Percentiles rank a stretch among this genome's conserved stretches.
Evolutionary conservation across 208 protist genomes (phyloP).

Genomic region (Leishmania lainsoni): DNA sequence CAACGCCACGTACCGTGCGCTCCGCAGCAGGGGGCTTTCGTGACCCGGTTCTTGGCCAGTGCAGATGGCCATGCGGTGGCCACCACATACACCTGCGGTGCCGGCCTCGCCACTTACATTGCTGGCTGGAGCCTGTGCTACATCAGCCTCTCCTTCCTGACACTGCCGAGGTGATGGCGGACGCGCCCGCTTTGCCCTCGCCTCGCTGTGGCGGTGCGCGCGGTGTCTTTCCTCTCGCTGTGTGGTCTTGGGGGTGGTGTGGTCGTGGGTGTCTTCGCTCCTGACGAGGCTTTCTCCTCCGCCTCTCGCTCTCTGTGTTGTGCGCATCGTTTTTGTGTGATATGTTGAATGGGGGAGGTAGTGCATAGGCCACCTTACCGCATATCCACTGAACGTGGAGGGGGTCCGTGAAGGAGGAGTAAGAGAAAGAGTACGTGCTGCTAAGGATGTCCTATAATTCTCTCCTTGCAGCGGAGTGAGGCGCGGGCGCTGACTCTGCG

Average conservation of each 20-base stretch:
- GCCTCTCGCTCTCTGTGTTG: no score
- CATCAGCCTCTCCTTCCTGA: conserved; percentile 45
- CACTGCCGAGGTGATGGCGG: conserved; percentile 11
- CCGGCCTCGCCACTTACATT: conserved; percentile 45
- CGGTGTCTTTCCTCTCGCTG: background rate
- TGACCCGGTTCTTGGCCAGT: background rate
- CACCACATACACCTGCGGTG: conserved; percentile 42
- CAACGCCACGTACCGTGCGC: conserved; percentile 6
- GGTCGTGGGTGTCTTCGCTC: no score
- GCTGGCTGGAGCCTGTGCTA: conserved; percentile 46
- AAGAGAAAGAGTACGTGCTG: no score
- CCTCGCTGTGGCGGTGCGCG: background rate
- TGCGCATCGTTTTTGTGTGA: no score
- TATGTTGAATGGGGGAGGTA: no score
- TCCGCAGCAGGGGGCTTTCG: background rate
- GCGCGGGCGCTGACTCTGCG: background rate
- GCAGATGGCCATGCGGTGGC: background rate
- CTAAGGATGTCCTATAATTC: no score
- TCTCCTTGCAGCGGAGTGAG: background rate
- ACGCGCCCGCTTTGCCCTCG: background rate
- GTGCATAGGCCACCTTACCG: no score
- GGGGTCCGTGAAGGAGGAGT: no score
- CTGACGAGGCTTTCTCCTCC: no score
- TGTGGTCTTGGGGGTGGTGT: background rate
- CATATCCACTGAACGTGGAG: no score